phyloP scores from a whole-genome alignment of 2,329 filamentous ascomycete genomes.

The Pseudogymnoascus sp. region DNA sequence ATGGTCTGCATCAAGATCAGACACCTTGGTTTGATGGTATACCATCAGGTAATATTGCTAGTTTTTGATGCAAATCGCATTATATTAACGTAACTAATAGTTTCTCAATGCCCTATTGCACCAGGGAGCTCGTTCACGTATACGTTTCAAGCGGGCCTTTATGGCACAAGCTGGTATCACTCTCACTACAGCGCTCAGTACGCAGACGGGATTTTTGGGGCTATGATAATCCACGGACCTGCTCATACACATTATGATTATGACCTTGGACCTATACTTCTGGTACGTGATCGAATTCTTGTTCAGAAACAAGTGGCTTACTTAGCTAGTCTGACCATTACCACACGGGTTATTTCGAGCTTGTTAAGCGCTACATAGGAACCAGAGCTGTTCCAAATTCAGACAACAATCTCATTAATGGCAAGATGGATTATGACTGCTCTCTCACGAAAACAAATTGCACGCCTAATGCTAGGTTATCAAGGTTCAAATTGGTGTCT shows the following conservation, averaged over 20 bases:
- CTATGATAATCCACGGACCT: conserved; percentile 56
- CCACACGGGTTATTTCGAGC: background rate
- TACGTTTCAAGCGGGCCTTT: conserved; percentile 24
- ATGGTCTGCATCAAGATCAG: conserved; percentile 29
- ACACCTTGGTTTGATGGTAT: background rate
- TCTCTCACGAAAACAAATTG: background rate
- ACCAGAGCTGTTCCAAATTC: background rate
- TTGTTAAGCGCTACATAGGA: background rate
- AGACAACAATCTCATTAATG: conserved; percentile 29
- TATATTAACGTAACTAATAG: background rate
- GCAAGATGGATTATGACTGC: conserved; percentile 25
- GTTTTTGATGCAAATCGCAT: background rate
- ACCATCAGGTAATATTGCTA: background rate
- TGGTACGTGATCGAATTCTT: conserved; percentile 15
- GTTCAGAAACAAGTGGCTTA: background rate
- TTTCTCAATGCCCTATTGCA: conserved; percentile 60
- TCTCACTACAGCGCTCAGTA: conserved; percentile 48
- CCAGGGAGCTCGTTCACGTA: conserved; percentile 34
- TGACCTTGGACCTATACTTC: conserved; percentile 50
- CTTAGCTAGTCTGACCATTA: conserved; percentile 1
- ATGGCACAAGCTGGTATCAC: conserved; percentile 55
- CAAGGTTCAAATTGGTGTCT: conserved; percentile 33
- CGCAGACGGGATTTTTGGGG: conserved; percentile 47
- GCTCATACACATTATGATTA: conserved; percentile 52
- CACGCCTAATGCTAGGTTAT: conserved; percentile 23